phyloP scores from a whole-genome alignment of 2,329 filamentous ascomycete species.

The Colletotrichum siamense region DNA sequence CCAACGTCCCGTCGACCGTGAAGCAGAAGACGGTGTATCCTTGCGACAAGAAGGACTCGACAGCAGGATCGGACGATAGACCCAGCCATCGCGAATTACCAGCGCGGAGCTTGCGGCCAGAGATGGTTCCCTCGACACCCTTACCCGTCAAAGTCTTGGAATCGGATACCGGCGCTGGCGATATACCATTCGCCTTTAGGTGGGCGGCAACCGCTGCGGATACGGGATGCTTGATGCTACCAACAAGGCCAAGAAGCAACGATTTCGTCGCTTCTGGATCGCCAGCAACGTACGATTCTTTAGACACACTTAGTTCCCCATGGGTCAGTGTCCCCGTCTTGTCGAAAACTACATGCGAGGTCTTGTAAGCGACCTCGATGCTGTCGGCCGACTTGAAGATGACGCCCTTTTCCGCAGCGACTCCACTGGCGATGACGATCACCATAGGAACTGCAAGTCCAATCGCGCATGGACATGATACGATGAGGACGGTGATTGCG shows the following conservation, averaged over 20 bases:
- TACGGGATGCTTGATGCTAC: slow-evolving; percentile 56
- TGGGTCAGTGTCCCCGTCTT: slow-evolving; percentile 80
- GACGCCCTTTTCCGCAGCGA: slow-evolving; percentile 68
- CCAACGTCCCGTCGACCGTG: slow-evolving; percentile 37
- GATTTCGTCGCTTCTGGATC: neutral
- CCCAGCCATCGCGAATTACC: slow-evolving; percentile 58
- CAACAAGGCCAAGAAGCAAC: slow-evolving; percentile 29
- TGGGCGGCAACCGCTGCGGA: slow-evolving; percentile 51
- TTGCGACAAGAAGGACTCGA: slow-evolving; percentile 37
- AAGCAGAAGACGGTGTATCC: slow-evolving; percentile 55
- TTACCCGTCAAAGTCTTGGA: slow-evolving; percentile 47
- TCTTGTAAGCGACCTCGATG: slow-evolving; percentile 66
- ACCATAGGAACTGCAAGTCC: slow-evolving; percentile 81
- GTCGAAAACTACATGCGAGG: slow-evolving; percentile 76
- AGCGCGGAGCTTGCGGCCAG: slow-evolving; percentile 41
- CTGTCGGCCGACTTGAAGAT: slow-evolving; percentile 72
- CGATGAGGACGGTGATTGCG: slow-evolving; percentile 73
- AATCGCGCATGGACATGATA: slow-evolving; percentile 82
- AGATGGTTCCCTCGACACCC: slow-evolving; percentile 45
- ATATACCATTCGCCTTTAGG: slow-evolving; percentile 33
- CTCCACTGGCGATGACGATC: slow-evolving; percentile 71
- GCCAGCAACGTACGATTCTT: slow-evolving; percentile 34
- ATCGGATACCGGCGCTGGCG: slow-evolving; percentile 28
- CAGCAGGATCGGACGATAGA: slow-evolving; percentile 32
- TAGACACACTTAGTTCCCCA: slow-evolving; percentile 54